Evolutionary conservation across 768 basidiomycete genomes (phyloP), one percentile per base, ranked within the genome.

Genomic region (Paxillus ammoniavirescens): DNA sequence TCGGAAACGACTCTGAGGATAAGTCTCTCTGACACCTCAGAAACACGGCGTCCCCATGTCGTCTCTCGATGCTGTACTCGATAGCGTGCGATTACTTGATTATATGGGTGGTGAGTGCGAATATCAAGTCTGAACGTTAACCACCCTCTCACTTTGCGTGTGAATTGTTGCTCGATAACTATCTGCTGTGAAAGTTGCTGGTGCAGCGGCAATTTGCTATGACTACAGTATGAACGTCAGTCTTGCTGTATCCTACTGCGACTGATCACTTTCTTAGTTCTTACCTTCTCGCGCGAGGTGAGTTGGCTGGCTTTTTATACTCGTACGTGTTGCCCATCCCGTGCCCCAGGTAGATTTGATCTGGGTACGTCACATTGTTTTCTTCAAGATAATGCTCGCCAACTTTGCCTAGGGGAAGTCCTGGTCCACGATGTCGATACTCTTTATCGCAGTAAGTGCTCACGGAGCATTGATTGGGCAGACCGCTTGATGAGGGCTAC

Each of bases 371-470:
- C 7, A 17, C 45, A 35, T n/a, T 14, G 33, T 15, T 13, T 3
- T 54, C 14, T 2, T 26, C 21, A n/a, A 46, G 49, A 47, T 12
- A n/a, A 42, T 44, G 1, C 17, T 12, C 15, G 3, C 14, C 7
- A 48, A 45, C 17, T 14, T 43, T 44, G 10, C n/a, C n/a, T 31
- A 56, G 57, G 37, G 52, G 57, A 52, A 37, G 17, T 42, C 54
- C 4, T 61, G 58, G 59, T 47, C 58, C 21, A 13, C 9, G 5
- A 56, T 47, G 33, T 53, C 54, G 9, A 49, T 47, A 2, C 48
- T 60, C 41, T 60, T 54, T 35, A n/a, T 60, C 8, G 36, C 52
- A 50, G 59, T 60, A 50, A 33, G 33, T 10, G 12, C 10, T 9
- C 8, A 33, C 8, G 33, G 33, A 33, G 33, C 33, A 33, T 10